Base-by-base conservation (phyloP, 2,329 filamentous ascomycete species). In the Fusarium tricinctum region DNA sequence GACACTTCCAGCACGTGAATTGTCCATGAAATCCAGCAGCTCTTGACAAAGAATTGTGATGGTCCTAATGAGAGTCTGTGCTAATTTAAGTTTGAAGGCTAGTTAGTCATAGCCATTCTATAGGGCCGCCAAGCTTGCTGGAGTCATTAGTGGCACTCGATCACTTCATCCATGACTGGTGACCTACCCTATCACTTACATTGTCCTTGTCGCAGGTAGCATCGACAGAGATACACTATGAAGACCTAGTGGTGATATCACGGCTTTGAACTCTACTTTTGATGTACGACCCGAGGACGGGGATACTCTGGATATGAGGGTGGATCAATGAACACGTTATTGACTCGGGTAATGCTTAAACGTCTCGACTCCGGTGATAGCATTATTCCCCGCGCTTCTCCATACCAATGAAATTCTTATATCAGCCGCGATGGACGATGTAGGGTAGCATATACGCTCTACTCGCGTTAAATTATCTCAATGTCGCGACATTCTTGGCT, bases 221-320 rank as follows among this genome's bases (percentile, higher is more conserved):
- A 51, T 22, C n/a, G 38, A 42, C 28, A 28, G 35, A 53, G 26
- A 44, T 42, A 39, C 44, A 63, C 49, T 57, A 48, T 57, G 28
- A 57, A 57, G 20, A 44, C 39, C 51, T 63, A 63, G 46, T 57
- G 59, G 58, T 63, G 58, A 63, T 63, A 63, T 38, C 43, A 26
- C 59, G 58, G 59, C 28, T 33, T 56, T 63, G 44, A 35, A 40
- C 43, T 20, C 10, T 23, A 32, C 56, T n/a, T 17, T n/a, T 63
- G 20, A 44, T 32, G 42, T 63, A 22, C 15, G 30, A 63, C 28
- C 26, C 30, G 33, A 44, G 17, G 45, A 46, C 58, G 58, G 57
- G 54, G 63, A 63, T 57, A 54, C 28, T 63, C 43, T 48, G 49
- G 58, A 43, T 63, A 63, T 63, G 19, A 23, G 8, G 15, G 59